Conservation (phyloP, 768 basidiomycete genomes). For the Rhizopogon vinicolor region DNA sequence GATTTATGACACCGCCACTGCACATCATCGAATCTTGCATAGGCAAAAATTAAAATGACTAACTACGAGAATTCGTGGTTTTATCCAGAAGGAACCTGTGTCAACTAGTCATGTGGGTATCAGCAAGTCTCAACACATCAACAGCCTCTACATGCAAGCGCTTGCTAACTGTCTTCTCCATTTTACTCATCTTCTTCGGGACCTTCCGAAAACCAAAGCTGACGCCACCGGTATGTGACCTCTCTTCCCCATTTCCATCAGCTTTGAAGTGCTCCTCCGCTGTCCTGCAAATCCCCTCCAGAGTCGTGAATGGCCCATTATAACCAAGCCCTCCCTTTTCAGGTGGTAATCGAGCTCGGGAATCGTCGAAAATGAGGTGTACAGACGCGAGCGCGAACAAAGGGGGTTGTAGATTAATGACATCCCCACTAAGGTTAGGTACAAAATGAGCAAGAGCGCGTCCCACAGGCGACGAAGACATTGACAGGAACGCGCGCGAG, state of each 20-base stretch:
- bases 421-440: constrained; percentile 42
- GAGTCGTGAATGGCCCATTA: constrained; percentile 50
- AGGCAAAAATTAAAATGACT: too few species aligned
- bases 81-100: too few species aligned
- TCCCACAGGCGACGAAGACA: constrained; percentile 21
- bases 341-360: constrained; percentile 52
- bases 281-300: constrained; percentile 56
- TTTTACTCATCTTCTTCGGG: constrained; percentile 22
- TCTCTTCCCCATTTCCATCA: constrained; percentile 32
- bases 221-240: constrained; percentile 41
- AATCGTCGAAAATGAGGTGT: constrained; percentile 62
- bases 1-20: too few species aligned
- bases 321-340: constrained; percentile 63
- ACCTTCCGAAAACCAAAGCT: constrained; percentile 33
- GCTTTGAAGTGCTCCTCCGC: constrained; percentile 40
- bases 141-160: constrained; percentile 11
- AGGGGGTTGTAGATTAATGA: constrained; percentile 55
- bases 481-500: constrained; percentile 35
- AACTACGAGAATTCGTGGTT: too few species aligned
- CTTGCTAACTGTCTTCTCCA: constrained; percentile 22
- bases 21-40: too few species aligned
- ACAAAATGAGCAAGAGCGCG: constrained; percentile 33
- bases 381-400: constrained; percentile 48
- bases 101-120: neutral
- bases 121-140: constrained; percentile 7